These are phyloP conservation scores for Candida germanica DNA, from an alignment of 805 yeast species.

Conservation along the genomic window DNA sequence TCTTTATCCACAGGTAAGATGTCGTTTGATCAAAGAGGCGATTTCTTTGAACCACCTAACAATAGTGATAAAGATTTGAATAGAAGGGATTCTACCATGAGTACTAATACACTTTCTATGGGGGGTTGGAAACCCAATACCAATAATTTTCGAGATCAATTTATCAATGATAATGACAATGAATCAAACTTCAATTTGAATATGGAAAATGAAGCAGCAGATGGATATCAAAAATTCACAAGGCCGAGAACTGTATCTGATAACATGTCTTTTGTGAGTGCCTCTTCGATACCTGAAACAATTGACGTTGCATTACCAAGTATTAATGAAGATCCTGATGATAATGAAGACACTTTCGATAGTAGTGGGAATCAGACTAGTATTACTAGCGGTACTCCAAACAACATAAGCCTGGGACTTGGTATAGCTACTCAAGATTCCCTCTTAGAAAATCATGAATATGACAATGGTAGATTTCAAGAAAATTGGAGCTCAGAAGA, in stretches of 20 bases:
- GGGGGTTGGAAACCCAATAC: constrained; percentile 64
- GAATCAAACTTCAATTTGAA: constrained; percentile 31
- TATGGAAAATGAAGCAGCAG: constrained; percentile 13
- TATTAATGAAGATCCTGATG: constrained; percentile 29
- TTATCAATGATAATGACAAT: constrained; percentile 43
- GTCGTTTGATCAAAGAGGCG: constrained; percentile 17
- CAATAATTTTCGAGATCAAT: constrained; percentile 44
- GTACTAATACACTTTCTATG: constrained; percentile 39
- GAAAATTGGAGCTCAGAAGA: constrained; percentile 29
- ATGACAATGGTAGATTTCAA: constrained; percentile 19
- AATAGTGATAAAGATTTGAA: constrained; percentile 14
- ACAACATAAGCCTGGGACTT: constrained; percentile 4
- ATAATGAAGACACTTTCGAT: constrained; percentile 14
- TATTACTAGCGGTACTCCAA: constrained; percentile 4
- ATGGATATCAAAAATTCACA: constrained; percentile 32
- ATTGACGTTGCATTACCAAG: constrained; percentile 37
- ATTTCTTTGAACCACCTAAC: constrained; percentile 14
- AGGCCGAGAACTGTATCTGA: constrained; percentile 22
- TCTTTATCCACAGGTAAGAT: constrained; percentile 28
- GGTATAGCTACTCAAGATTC: constrained; percentile 20
- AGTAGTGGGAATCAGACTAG: constrained; percentile 7
- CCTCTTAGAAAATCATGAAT: constrained; percentile 21
- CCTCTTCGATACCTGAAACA: constrained; percentile 40
- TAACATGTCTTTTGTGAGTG: constrained; percentile 21
- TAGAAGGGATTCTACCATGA: constrained; percentile 35